Conservation (phyloP, 1,284 basidiomycete genomes). For the Pseudozyma hubeiensis region DNA sequence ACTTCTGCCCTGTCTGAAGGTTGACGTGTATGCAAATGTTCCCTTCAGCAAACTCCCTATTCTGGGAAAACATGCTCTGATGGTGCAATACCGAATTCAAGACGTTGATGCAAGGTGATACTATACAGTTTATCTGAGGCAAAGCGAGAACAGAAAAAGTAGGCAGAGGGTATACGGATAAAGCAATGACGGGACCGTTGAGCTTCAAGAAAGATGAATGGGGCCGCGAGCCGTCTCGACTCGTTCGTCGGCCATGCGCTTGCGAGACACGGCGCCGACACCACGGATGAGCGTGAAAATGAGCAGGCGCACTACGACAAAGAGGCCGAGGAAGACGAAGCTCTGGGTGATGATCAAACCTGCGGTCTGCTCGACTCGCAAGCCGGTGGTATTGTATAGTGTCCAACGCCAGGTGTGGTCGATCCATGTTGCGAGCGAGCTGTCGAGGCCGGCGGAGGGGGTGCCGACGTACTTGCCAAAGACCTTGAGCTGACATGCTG, state of each 20-base stretch:
- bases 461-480: constrained; percentile 63
- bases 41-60: too few relatives aligned
- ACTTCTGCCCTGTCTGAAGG: too few relatives aligned
- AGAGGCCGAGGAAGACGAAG: constrained; percentile 22
- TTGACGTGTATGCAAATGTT: too few relatives aligned
- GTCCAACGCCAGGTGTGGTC: constrained; percentile 43
- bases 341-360: constrained; percentile 33
- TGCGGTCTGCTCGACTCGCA: constrained; percentile 40
- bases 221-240: constrained; percentile 24
- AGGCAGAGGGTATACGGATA: too few relatives aligned
- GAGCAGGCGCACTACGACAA: constrained; percentile 17
- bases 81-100: too few relatives aligned
- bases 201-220: constrained; percentile 18
- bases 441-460: constrained; percentile 22
- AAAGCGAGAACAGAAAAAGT: too few relatives aligned
- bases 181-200: too few relatives aligned
- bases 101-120: too few relatives aligned
- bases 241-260: constrained; percentile 6
- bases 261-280: constrained; percentile 7
- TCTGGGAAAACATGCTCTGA: too few relatives aligned
- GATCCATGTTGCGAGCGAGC: constrained; percentile 21
- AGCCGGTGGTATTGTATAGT: constrained; percentile 43
- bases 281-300: constrained; percentile 16
- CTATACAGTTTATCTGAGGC: too few relatives aligned
- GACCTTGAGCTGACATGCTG: constrained; percentile 60